These are phyloP conservation scores for grape (Vitis vinifera) DNA, from an alignment of 164 flowering plant genomes.

Conservation along the genomic window DNA sequence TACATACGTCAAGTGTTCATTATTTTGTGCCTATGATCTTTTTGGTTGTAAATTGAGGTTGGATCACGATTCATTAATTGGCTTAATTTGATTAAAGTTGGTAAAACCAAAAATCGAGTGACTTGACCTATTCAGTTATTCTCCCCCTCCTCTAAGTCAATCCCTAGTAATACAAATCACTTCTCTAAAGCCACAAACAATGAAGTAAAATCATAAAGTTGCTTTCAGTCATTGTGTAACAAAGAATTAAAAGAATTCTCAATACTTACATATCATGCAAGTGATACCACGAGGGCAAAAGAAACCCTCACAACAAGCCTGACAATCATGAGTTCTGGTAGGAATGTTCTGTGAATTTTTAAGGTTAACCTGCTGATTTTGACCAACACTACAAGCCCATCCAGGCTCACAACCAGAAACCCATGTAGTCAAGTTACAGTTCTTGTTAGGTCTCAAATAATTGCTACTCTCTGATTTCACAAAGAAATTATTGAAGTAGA, in stretches of 20 bases:
- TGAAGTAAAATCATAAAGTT: background rate
- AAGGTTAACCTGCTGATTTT: conserved; percentile 34
- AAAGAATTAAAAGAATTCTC: background rate
- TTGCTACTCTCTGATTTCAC: conserved; percentile 16
- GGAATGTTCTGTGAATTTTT: conserved; percentile 37
- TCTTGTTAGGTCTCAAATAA: conserved; percentile 44
- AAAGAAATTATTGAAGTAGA: conserved; percentile 43
- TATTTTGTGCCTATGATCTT: too few relatives aligned
- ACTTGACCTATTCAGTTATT: too few relatives aligned
- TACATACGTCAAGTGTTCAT: too few relatives aligned
- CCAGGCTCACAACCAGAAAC: conserved; percentile 68
- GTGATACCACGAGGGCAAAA: conserved; percentile 65
- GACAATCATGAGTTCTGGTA: conserved; percentile 34
- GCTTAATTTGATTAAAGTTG: too few relatives aligned
- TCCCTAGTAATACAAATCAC: too few relatives aligned
- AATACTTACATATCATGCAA: conserved; percentile 65
- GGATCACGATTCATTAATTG: too few relatives aligned
- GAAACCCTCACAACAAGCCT: conserved; percentile 65
- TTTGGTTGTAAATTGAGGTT: too few relatives aligned
- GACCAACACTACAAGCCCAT: conserved; percentile 54
- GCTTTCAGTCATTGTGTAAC: background rate
- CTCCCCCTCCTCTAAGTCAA: too few relatives aligned
- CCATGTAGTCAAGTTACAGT: conserved; percentile 62
- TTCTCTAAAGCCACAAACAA: background rate
- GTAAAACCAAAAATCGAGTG: too few relatives aligned